phyloP scores from a whole-genome alignment of 2,329 filamentous ascomycete species.

The Pestalotiopsis sp. region DNA sequence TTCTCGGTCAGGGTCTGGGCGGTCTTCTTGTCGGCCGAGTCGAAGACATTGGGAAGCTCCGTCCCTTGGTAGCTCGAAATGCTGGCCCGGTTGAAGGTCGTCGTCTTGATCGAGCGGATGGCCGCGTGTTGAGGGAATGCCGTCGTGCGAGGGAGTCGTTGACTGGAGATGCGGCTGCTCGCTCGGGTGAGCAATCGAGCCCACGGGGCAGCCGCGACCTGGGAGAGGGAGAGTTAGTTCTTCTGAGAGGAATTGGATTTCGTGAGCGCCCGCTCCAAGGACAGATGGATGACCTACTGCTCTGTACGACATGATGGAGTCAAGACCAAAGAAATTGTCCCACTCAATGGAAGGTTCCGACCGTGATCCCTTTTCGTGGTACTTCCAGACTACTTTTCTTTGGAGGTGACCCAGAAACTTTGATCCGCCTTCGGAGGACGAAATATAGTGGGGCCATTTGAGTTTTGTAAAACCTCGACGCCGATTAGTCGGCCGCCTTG shows the following conservation, averaged over 20 bases:
- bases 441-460: not conserved
- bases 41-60: not conserved
- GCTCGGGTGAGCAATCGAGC: not conserved
- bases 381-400: not conserved
- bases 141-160: not conserved
- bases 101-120: not conserved
- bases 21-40: slow-evolving; percentile 4
- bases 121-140: not conserved
- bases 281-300: not conserved
- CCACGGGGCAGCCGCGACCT: slow-evolving; percentile 2
- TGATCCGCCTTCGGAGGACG: not conserved
- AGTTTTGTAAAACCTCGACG: not conserved
- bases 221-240: not conserved
- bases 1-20: slow-evolving; percentile 90
- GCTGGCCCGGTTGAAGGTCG: not conserved
- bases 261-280: not conserved
- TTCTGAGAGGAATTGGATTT: not conserved
- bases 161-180: slow-evolving; percentile 1
- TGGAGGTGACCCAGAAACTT: not conserved
- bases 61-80: not conserved
- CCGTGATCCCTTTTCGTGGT: not conserved
- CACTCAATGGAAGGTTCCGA: not conserved
- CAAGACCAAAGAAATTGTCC: not conserved
- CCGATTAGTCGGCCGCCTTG: not conserved
- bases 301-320: not conserved